Evolutionary conservation across 2,329 filamentous ascomycete genomes (phyloP).

Genomic region (Emergomyces orientalis): DNA sequence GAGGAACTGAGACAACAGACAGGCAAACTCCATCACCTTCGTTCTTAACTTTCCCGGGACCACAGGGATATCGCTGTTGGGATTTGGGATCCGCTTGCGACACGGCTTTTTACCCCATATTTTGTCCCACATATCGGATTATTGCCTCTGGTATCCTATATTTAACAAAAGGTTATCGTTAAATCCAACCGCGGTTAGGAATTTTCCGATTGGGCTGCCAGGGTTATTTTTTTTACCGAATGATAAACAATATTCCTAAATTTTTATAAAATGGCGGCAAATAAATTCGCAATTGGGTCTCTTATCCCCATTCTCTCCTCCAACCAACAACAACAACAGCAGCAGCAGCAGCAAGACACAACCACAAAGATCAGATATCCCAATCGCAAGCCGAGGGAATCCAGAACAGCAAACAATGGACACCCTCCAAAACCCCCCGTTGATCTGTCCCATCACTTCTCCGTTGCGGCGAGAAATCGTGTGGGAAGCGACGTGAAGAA

Average conservation of each 20-base stretch:
- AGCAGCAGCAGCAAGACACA: background rate
- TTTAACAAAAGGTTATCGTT: background rate
- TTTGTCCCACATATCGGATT: background rate
- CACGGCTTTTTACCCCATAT: background rate
- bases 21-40: background rate
- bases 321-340: background rate
- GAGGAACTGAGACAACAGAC: background rate
- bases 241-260: background rate
- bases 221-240: background rate
- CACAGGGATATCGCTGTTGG: background rate
- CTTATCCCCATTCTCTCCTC: background rate
- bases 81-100: background rate
- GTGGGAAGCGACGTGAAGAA: conserved; percentile 60
- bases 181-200: background rate
- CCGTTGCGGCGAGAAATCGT: conserved; percentile 57
- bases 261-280: background rate
- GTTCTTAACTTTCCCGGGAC: background rate
- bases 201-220: background rate
- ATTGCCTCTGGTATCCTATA: background rate
- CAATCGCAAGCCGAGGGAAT: background rate
- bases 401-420: background rate
- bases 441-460: conserved; percentile 73
- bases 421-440: conserved; percentile 39
- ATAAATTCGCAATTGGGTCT: background rate
- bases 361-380: background rate